A percentile compares a stretch with the other conserved stretches of the same genome.
These are phyloP conservation scores for Neonectria magnoliae DNA, from an alignment of 2,329 filamentous ascomycete genomes.

Conservation along the genomic window DNA sequence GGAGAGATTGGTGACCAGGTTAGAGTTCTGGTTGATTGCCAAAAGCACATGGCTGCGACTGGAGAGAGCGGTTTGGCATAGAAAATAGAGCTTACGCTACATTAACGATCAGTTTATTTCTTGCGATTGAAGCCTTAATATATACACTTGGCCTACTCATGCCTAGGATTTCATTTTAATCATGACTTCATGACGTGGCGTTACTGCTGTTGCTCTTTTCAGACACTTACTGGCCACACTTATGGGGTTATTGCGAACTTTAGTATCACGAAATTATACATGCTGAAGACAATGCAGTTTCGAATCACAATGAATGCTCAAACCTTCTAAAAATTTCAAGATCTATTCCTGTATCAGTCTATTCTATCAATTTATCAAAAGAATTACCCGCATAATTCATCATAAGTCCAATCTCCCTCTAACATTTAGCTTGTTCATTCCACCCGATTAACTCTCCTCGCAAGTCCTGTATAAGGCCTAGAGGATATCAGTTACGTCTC, in stretches of 20 bases:
- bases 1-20: constrained; percentile 71
- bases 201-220: no score
- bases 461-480: no score
- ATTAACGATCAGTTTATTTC: neutral
- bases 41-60: constrained; percentile 60
- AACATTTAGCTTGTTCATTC: neutral
- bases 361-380: neutral
- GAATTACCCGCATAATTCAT: neutral
- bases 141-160: neutral
- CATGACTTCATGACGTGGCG: neutral
- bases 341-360: neutral
- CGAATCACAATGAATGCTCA: neutral
- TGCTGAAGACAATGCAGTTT: neutral
- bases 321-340: neutral
- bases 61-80: constrained; percentile 54
- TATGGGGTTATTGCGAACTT: no score
- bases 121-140: neutral
- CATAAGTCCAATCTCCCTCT: neutral
- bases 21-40: constrained; percentile 66
- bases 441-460: no score
- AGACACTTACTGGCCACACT: no score
- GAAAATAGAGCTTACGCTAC: constrained; percentile 2
- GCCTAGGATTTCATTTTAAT: neutral
- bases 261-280: neutral
- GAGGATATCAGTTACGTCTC: no score